Conservation (phyloP, 2,329 filamentous ascomycete genomes). For the Aspergillus pseudoviridinutans region DNA sequence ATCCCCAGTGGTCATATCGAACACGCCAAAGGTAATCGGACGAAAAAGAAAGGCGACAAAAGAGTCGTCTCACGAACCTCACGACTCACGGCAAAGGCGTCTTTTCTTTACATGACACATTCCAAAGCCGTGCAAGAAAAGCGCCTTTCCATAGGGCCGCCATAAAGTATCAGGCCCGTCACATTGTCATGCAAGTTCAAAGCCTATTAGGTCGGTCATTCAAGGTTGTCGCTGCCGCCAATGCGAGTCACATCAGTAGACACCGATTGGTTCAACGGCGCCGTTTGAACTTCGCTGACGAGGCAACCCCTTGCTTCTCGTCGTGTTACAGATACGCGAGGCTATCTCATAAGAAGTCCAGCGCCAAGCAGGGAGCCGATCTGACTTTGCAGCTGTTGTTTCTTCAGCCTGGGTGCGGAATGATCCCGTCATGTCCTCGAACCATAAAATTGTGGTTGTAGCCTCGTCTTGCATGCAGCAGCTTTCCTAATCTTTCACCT, state of each 20-base stretch:
- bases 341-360: neutral
- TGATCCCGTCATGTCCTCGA: neutral
- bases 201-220: too few species aligned
- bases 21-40: constrained; percentile 7
- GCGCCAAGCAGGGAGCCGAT: neutral
- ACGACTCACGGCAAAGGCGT: constrained; percentile 31
- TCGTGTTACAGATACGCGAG: neutral
- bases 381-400: neutral
- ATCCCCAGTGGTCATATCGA: constrained; percentile 5
- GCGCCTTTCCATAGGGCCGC: neutral
- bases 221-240: neutral
- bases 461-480: neutral
- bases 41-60: constrained; percentile 38
- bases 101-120: constrained; percentile 30
- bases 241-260: neutral
- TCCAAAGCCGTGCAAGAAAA: neutral
- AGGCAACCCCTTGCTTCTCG: neutral
- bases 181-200: neutral
- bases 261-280: neutral
- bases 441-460: neutral
- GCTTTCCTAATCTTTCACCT: neutral
- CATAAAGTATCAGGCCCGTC: constrained; percentile 6
- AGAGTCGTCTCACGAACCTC: constrained; percentile 24
- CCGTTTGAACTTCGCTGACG: neutral
- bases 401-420: neutral